Evolutionary conservation across 495 filamentous ascomycete species (phyloP), one percentile per base, ranked within the genome.

Genomic region (Stereocaulon alpinum): DNA sequence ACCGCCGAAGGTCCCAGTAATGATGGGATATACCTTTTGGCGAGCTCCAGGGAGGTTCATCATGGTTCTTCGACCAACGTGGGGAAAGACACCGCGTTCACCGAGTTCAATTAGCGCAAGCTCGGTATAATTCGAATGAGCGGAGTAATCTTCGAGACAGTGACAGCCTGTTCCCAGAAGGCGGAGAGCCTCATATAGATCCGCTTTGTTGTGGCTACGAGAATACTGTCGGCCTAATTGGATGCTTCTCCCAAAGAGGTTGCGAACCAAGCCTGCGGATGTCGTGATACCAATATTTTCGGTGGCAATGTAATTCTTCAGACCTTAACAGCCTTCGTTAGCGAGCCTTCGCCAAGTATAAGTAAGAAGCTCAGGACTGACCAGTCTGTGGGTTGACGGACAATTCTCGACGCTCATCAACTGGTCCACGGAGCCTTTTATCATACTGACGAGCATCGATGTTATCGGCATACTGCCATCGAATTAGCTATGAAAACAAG

Each of bases 271-370:
- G 12, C 74, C 76, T 30, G 91, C 86, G 54, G 86, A 93, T 27
- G 81, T 91, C 65, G 85, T 82, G 66, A 93, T 90, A 50, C 77
- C 79, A 29, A 79, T 70, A 48, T 80, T 72, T 68, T 95, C 90
- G 44, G 88, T 87, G 24, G 91, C 88, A 69, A 95, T 95, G 66
- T 95, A 95, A 64, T 86, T 88, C 73, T 96, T 96, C 71, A 95
- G 74, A 44, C 90, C 89, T 67, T 63, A 69, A n/a, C 67, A 20
- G 29, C 15, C 15, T 10, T 30, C n/a, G 15, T 60, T 24, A 41
- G 44, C 10, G 20, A 44, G 27, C 50, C 14, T 40, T 22, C 40
- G 47, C 15, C n/a, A 14, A 42, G 17, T 30, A 12, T 45, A 14
- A 0, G 11, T 45, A 20, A 0, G 11, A 11, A 30, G 42, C 11